A percentile compares a stretch with the other conserved stretches of the same genome.
Evolutionary conservation across 169 alveolate genomes (phyloP).

Genomic region (Theileria equi): DNA sequence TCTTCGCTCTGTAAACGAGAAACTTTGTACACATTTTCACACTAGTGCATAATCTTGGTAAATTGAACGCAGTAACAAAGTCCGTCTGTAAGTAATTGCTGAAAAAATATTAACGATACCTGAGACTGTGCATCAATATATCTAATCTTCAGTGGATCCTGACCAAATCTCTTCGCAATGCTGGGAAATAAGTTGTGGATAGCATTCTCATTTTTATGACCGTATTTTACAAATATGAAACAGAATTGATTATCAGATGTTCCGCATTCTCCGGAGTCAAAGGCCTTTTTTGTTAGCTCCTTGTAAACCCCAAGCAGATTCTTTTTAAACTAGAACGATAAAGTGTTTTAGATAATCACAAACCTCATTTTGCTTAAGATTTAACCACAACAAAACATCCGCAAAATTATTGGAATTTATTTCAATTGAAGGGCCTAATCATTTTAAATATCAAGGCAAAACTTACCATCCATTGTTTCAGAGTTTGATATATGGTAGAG

Average conservation of each 20-base stretch:
- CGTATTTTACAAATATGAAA: constrained; percentile 43
- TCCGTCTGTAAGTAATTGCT: no score
- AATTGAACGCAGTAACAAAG: constrained; percentile 43
- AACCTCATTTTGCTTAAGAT: constrained; percentile 40
- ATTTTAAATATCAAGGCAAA: background rate
- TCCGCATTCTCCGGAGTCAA: constrained; percentile 72
- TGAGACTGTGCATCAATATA: constrained; percentile 50
- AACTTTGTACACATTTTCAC: constrained; percentile 49
- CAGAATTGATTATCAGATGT: constrained; percentile 69
- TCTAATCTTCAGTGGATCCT: constrained; percentile 71
- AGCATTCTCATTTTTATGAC: constrained; percentile 22
- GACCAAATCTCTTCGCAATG: constrained; percentile 64
- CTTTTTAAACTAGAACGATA: constrained; percentile 13
- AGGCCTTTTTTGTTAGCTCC: constrained; percentile 55
- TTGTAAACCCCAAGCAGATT: constrained; percentile 32
- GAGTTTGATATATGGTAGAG: constrained; percentile 59
- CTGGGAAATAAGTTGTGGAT: constrained; percentile 61
- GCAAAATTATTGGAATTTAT: constrained; percentile 16
- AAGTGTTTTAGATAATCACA: background rate
- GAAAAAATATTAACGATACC: background rate
- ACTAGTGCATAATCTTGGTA: constrained; percentile 34
- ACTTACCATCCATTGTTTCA: constrained; percentile 24
- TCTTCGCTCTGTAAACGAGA: constrained; percentile 56
- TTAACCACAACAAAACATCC: constrained; percentile 46
- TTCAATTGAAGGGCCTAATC: constrained; percentile 36